These are phyloP conservation scores for Lactarius psammicola DNA, from an alignment of 768 basidiomycete genomes.

Conservation along the genomic window DNA sequence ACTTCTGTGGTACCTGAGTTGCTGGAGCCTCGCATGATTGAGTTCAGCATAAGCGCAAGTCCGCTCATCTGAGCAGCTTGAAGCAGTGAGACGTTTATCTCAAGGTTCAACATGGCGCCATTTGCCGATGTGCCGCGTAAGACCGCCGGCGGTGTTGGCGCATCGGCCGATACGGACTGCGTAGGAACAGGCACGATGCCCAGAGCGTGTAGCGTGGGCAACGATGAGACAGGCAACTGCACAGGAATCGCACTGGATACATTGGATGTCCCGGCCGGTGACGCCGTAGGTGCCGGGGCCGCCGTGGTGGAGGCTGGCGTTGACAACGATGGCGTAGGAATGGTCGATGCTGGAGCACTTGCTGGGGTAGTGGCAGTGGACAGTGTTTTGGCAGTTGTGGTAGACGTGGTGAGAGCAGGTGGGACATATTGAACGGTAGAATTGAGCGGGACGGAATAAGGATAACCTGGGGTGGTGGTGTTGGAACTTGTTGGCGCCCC, in stretches of 20 bases:
- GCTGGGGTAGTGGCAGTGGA: conserved; percentile 25
- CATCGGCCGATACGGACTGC: conserved; percentile 48
- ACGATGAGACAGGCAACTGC: conserved; percentile 61
- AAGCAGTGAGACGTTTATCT: conserved; percentile 73
- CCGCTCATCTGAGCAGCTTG: conserved; percentile 78
- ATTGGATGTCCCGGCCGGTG: background rate
- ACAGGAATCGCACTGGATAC: conserved; percentile 50
- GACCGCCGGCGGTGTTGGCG: conserved; percentile 69
- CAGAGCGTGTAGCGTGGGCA: conserved; percentile 60
- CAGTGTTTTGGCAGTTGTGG: conserved; percentile 29
- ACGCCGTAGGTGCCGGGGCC: conserved; percentile 16
- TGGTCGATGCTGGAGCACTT: background rate
- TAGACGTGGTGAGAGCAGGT: conserved; percentile 32
- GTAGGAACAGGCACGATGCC: conserved; percentile 71
- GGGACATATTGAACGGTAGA: conserved; percentile 37
- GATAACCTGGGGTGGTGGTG: conserved; percentile 20
- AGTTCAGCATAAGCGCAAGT: conserved; percentile 66
- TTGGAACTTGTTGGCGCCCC: conserved; percentile 20
- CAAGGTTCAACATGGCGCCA: conserved; percentile 69
- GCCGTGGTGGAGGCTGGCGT: conserved; percentile 38
- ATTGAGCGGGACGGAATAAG: conserved; percentile 25
- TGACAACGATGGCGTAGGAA: conserved; percentile 32
- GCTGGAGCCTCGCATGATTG: conserved; percentile 51
- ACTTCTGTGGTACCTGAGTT: conserved; percentile 26
- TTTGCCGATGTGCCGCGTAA: conserved; percentile 68